Evolutionary conservation across 1,284 basidiomycete genomes (phyloP), one percentile per base, ranked within the genome.

Genomic region (Trametes versicolor): DNA sequence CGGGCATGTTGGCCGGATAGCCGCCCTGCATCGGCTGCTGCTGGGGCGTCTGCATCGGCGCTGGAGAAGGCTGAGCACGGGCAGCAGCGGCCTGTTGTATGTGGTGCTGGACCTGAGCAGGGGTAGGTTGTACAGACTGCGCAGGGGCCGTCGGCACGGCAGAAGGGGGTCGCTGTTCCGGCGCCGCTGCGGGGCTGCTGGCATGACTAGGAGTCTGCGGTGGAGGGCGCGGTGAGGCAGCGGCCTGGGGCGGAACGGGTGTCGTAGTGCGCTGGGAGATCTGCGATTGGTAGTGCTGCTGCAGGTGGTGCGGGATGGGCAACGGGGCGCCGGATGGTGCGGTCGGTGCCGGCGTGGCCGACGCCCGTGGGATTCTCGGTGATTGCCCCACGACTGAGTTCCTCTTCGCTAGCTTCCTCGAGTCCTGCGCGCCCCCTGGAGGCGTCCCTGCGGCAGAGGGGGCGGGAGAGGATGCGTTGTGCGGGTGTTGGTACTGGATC

Each of bases 391-490:
- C 58, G 23, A 69, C 60, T 2, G 66, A 36, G 34, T 66, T 67
- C 60, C 65, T 58, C 63, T 69, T 70, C 27, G 45, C 58, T 25
- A 50, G 63, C 55, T 71, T 69, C 60, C 62, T 63, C 39, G 66
- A 45, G 29, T 67, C 64, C 54, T 54, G 64, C 9, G 61, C 47
- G 8, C 57, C 61, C 29, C 66, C 37, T 15, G 70, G 63, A 13
- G 68, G 68, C 25, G 69, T 68, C 8, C 66, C 59, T 19, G 67
- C 65, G 43, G 65, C 48, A 21, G 63, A 58, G 4, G 72, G 58
- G 37, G 67, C 60, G 36, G 77, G 71, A n/a, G 62, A 64, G 13
- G 75, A 41, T 15, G 71, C 52, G 43, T 49, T 65, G 15, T 75
- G 71, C 32, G 15, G 63, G 32, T 43, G 63, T n/a, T 65, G 69